Evolutionary conservation across 73 alveolate species (phyloP).

Genomic region (Symbiodinium natans): DNA sequence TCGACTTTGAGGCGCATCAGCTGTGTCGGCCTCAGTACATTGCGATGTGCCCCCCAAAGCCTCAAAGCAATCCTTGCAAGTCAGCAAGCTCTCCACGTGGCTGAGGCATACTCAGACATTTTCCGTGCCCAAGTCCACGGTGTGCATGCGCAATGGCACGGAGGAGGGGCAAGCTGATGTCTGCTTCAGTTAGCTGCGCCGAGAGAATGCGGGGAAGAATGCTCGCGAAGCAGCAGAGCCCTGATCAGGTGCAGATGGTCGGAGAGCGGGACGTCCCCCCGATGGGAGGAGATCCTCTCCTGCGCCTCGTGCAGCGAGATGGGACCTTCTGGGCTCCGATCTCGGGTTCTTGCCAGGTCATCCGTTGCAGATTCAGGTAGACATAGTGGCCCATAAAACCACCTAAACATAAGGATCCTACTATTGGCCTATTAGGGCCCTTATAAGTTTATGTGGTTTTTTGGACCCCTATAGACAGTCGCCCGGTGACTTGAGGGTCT

Average conservation of each 20-base stretch:
- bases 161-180: slow-evolving; percentile 25
- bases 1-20: slow-evolving; percentile 88
- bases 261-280: slow-evolving; percentile 48
- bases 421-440: too few relatives aligned
- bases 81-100: too few relatives aligned
- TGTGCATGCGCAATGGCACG: slow-evolving; percentile 56
- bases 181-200: background rate
- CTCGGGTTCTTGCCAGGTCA: too few relatives aligned
- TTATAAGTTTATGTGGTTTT: too few relatives aligned
- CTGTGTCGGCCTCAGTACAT: slow-evolving; percentile 1
- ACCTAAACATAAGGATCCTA: too few relatives aligned
- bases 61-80: too few relatives aligned
- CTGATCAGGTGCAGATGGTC: slow-evolving; percentile 66
- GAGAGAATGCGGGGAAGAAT: background rate
- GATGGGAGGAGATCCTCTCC: slow-evolving; percentile 63
- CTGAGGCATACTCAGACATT: slow-evolving; percentile 52
- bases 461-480: too few relatives aligned
- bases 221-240: background rate
- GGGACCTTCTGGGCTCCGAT: slow-evolving; percentile 85
- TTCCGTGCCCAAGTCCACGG: slow-evolving; percentile 53
- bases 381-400: too few relatives aligned
- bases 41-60: too few relatives aligned
- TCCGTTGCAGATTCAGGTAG: too few relatives aligned
- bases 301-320: slow-evolving; percentile 80
- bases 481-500: too few relatives aligned